Base-by-base conservation (phyloP, 805 yeast genomes). In the Barnettozyma pratensis region DNA sequence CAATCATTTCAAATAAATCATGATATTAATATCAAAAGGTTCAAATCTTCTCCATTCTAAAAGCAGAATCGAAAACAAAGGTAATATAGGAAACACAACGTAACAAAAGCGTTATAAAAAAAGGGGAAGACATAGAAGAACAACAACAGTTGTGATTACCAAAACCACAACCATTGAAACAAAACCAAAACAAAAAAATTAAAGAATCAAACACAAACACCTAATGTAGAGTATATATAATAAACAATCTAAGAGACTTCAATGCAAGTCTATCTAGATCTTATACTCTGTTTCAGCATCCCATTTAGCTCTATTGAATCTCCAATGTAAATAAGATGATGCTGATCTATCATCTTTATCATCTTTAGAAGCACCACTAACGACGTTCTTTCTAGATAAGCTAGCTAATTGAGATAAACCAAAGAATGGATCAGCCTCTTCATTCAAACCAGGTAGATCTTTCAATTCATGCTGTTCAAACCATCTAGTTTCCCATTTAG, bases 401-500 rank as follows among this genome's bases (percentile, higher is more conserved):
- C 73, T 72, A 41, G 85, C 79, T 57, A 75, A 59, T 36, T 69
- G 64, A 4, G 80, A 69, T 47, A 80, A 63, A 32, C 61, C 61
- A 19, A 71, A 47, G 40, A 75, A 74, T 27, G 69, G 65, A 44
- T 71, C 77, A 35, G 69, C 67, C 4, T 62, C 53, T 11, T 63
- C 65, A 46, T 61, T 61, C 34, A 58, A 35, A 11, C 47, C 48
- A 4, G 59, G 56, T 26, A 59, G 53, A 6, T 62, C 61, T 19
- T 63, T 50, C 47, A 74, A 68, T 56, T 77, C 76, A 27, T 71
- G 63, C 49, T 71, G 69, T 41, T 76, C 78, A 67, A 92, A 92
- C 92, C 96, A 92, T 68, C 92, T 80, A 53, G 81, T 78, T 57
- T 79, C 67, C 99, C 99, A 92, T 43, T 63, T 62, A 12, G 64